phyloP scores from a whole-genome alignment of 345 rosid genomes.

The Eucalyptus sideroxylon region DNA sequence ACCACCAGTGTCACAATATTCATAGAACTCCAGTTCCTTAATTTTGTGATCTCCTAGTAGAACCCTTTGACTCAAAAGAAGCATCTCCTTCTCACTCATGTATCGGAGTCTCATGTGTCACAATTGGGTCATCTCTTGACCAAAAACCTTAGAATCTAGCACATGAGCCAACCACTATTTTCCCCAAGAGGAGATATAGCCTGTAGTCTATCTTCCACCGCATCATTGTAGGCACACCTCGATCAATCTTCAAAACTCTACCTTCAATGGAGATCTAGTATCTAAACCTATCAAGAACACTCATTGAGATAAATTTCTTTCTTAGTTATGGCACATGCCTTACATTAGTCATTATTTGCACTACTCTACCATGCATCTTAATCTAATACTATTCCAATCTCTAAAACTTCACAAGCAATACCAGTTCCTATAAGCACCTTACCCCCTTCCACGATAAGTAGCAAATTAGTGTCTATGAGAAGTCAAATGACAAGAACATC shows the following conservation, averaged over 20 bases:
- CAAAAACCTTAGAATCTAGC: background rate
- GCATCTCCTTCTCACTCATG: background rate
- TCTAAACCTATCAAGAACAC: background rate
- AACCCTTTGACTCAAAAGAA: background rate
- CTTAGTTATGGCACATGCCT: background rate
- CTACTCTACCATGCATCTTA: background rate
- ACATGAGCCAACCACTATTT: background rate
- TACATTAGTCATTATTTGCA: background rate
- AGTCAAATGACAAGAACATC: background rate
- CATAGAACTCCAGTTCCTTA: fast-evolving
- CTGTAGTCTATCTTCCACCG: fast-evolving
- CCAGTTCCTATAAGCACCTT: background rate
- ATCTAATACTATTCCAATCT: fast-evolving
- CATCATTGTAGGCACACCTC: background rate
- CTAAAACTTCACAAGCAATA: background rate
- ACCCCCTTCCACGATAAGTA: background rate
- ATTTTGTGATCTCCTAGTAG: background rate
- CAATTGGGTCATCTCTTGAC: background rate
- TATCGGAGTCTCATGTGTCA: background rate
- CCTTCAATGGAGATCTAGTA: background rate
- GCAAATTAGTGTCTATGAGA: background rate
- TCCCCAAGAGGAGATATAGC: background rate
- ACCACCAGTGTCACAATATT: background rate
- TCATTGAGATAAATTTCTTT: background rate
- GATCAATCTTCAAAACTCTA: background rate